Percentiles rank a stretch among this genome's conserved stretches.
These are phyloP conservation scores for Phytopythium sindhum DNA, from an alignment of 352 stramenopile species.

Conservation along the genomic window DNA sequence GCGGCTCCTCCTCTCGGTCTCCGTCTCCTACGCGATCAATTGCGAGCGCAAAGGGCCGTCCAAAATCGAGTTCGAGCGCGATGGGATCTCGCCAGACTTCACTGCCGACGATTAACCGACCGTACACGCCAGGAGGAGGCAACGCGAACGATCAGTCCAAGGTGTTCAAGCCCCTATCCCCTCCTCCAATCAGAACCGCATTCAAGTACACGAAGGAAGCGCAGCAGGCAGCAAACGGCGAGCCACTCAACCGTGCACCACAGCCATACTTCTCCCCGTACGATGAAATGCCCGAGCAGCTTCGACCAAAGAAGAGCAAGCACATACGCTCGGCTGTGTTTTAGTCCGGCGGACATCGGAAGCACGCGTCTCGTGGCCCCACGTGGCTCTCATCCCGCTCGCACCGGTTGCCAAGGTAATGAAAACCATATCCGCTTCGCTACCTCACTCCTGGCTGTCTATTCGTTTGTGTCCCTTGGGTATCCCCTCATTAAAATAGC, in stretches of 20 bases:
- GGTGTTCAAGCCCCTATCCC: slow-evolving; percentile 52
- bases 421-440: neutral
- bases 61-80: slow-evolving; percentile 50
- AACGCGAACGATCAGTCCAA: slow-evolving; percentile 27
- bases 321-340: slow-evolving; percentile 31
- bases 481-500: neutral
- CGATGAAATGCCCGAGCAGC: slow-evolving; percentile 44
- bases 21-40: slow-evolving; percentile 34
- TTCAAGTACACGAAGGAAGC: slow-evolving; percentile 78
- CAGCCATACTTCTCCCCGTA: slow-evolving; percentile 73
- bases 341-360: slow-evolving; percentile 3
- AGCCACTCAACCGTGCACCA: slow-evolving; percentile 16
- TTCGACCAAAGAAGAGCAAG: slow-evolving; percentile 51
- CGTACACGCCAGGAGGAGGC: slow-evolving; percentile 17
- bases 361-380: neutral
- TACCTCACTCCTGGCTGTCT: neutral
- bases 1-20: slow-evolving; percentile 31
- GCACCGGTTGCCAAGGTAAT: neutral
- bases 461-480: neutral
- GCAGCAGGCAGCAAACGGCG: slow-evolving; percentile 24
- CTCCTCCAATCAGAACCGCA: slow-evolving; percentile 56
- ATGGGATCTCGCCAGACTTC: slow-evolving; percentile 35
- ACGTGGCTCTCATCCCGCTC: no score
- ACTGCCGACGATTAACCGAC: slow-evolving; percentile 27
- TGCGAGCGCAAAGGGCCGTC: slow-evolving; percentile 25